Conservation (phyloP, 2,329 filamentous ascomycete genomes). For the Cyanodermella asteris region DNA sequence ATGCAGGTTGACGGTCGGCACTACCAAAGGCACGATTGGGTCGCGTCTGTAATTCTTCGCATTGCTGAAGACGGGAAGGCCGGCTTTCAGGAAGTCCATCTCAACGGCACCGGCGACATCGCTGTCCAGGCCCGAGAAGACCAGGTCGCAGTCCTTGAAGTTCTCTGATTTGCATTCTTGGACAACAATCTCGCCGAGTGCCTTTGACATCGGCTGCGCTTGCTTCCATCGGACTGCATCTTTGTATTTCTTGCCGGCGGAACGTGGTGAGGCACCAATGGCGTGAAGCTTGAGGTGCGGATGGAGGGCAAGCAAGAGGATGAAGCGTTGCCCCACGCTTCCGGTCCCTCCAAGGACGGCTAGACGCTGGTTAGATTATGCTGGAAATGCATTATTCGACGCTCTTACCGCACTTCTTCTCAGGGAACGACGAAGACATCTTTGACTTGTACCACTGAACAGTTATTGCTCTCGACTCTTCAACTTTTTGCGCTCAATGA, state of each 20-base stretch:
- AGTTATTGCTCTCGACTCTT: no score
- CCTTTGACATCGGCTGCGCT: conserved; percentile 54
- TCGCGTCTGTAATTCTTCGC: conserved; percentile 92
- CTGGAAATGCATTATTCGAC: no score
- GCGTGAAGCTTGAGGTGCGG: conserved; percentile 71
- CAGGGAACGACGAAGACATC: no score
- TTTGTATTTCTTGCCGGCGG: conserved; percentile 81
- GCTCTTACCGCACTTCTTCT: no score
- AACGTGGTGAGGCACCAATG: conserved; percentile 71
- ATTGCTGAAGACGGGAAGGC: conserved; percentile 88
- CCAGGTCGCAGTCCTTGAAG: conserved; percentile 75
- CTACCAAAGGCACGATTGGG: conserved; percentile 74
- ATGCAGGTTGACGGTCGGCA: conserved; percentile 79
- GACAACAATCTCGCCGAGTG: conserved; percentile 59
- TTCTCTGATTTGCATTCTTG: conserved; percentile 63
- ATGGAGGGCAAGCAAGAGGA: conserved; percentile 73
- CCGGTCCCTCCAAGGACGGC: no score
- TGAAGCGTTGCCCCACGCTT: conserved; percentile 87
- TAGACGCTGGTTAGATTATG: no score
- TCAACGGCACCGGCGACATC: conserved; percentile 86
- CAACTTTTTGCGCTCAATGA: no score
- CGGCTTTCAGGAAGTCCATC: conserved; percentile 70
- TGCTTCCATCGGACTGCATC: conserved; percentile 95
- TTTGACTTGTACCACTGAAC: no score
- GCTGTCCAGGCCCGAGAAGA: conserved; percentile 82